A percentile compares a stretch with the other conserved stretches of the same genome.
Conservation (phyloP, 495 filamentous ascomycete species). For the Aspergillus diversus region DNA sequence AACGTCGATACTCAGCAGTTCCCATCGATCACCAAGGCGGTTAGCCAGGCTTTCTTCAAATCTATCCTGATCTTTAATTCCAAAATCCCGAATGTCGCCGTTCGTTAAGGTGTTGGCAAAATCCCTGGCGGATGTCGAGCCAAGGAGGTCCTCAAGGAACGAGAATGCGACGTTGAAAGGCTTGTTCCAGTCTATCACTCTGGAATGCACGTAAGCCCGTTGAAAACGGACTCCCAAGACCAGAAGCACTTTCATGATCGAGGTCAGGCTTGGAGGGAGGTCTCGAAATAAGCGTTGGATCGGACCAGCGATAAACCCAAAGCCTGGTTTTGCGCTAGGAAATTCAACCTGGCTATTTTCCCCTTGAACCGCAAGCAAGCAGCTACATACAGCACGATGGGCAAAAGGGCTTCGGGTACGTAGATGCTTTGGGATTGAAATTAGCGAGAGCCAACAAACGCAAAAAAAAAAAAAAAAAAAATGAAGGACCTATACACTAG, state of each 20-base stretch:
- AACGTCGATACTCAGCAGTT: slow-evolving; percentile 34
- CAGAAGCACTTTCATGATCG: slow-evolving; percentile 41
- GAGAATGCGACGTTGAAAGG: slow-evolving; percentile 36
- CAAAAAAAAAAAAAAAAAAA: too few species aligned
- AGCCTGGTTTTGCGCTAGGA: slow-evolving; percentile 26
- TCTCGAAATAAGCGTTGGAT: slow-evolving; percentile 43
- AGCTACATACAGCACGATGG: slow-evolving; percentile 38
- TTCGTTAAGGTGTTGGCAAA: slow-evolving; percentile 36
- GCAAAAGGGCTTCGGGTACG: slow-evolving; percentile 44
- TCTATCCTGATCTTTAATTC: slow-evolving; percentile 26
- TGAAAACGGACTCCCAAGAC: slow-evolving; percentile 41
- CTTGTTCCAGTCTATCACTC: slow-evolving; percentile 40
- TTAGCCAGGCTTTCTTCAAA: slow-evolving; percentile 27
- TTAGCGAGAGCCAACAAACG: background rate
- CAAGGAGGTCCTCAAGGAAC: slow-evolving; percentile 39
- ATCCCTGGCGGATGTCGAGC: slow-evolving; percentile 35
- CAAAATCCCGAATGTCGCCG: slow-evolving; percentile 35
- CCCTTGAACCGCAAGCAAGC: slow-evolving; percentile 30
- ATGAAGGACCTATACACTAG: too few species aligned
- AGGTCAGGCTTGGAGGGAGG: slow-evolving; percentile 33
- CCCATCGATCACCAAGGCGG: slow-evolving; percentile 33
- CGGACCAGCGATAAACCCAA: slow-evolving; percentile 44
- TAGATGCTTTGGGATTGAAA: slow-evolving; percentile 33
- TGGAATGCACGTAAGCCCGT: slow-evolving; percentile 38
- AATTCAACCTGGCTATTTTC: slow-evolving; percentile 15